Conservation (phyloP, 805 yeast genomes). For the Saturnispora mendoncae region DNA sequence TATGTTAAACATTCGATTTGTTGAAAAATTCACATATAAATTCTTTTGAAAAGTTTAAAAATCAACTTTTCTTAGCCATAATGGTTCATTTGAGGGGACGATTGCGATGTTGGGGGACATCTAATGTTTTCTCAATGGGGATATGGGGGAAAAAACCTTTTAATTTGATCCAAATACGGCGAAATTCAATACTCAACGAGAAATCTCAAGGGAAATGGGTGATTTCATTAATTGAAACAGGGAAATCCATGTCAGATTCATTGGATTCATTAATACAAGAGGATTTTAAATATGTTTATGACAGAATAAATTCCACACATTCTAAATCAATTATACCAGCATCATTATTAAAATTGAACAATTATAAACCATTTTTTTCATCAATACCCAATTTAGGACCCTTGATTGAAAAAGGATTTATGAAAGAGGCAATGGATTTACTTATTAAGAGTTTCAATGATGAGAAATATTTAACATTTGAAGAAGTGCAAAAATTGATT, state of each 20-base stretch:
- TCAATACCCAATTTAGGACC: slow-evolving; percentile 8
- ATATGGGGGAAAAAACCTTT: no score
- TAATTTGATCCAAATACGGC: no score
- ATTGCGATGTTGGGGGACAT: not conserved
- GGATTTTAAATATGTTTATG: slow-evolving; percentile 4
- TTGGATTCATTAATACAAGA: slow-evolving; percentile 2
- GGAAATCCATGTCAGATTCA: not conserved
- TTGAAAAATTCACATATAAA: no score
- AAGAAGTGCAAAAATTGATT: slow-evolving; percentile 22
- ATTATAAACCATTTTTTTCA: slow-evolving; percentile 3
- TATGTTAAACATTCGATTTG: no score
- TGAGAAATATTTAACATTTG: slow-evolving; percentile 15
- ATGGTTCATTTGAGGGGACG: not conserved
- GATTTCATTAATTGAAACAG: slow-evolving; percentile 6
- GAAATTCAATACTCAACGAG: no score
- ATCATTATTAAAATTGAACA: slow-evolving; percentile 2
- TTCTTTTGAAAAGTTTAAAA: no score
- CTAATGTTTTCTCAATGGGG: not conserved
- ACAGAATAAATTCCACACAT: no score
- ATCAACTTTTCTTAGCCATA: no score
- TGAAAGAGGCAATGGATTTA: slow-evolving; percentile 7
- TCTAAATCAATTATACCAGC: slow-evolving; percentile 4
- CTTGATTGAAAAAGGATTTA: slow-evolving; percentile 4
- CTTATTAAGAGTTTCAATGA: slow-evolving; percentile 7
- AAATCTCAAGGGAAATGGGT: slow-evolving; percentile 2